Base-by-base conservation (phyloP, 176 grass and related monocot species). In the Carex pumila region DNA sequence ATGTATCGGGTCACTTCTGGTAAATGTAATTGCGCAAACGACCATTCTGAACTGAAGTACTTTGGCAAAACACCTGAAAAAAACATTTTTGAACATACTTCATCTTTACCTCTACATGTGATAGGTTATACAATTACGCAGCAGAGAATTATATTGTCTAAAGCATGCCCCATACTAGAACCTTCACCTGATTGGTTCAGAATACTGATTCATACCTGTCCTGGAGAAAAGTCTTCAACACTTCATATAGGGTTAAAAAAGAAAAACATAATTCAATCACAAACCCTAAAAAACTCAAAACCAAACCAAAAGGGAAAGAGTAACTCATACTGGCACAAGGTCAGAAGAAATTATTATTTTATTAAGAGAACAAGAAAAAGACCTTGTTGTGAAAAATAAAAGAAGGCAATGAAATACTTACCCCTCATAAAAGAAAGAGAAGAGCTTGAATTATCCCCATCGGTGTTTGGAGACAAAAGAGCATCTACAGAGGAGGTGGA, bases 21-120 rank as follows among this genome's bases (percentile, higher is more conserved):
- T 81, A 97, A 90, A 90, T 97, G 89, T 66, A 97, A 97, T 65
- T 97, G 95, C 43, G 95, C 89, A 91, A 94, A 97, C 45, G 95
- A 97, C 95, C 95, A 94, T 79, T 97, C 95, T 79, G 95, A 97
- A 88, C 87, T 97, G 84, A 97, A 97, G 87, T 94, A 94, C 79
- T 89, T 97, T 0, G 92, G 95, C 74, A 97, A 87, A 74, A 97
- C 88, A 32, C 89, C 95, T 97, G 86, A 36, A 82, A 80, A 45
- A 47, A 7, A 47, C 31, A 82, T 64, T 82, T 79, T 81, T 15
- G 2, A 65, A 82, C 37, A 64, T 17, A 82, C 47, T 82, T 63
- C 25, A 47, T 60, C 39, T 47, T 17, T 56, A 82, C 55, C 15
- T 62, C 29, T 78, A 15, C 12, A 36, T 13, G 17, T 17, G 25